Conservation (phyloP, 1,284 basidiomycete genomes). For the Polyporus tsugae region DNA sequence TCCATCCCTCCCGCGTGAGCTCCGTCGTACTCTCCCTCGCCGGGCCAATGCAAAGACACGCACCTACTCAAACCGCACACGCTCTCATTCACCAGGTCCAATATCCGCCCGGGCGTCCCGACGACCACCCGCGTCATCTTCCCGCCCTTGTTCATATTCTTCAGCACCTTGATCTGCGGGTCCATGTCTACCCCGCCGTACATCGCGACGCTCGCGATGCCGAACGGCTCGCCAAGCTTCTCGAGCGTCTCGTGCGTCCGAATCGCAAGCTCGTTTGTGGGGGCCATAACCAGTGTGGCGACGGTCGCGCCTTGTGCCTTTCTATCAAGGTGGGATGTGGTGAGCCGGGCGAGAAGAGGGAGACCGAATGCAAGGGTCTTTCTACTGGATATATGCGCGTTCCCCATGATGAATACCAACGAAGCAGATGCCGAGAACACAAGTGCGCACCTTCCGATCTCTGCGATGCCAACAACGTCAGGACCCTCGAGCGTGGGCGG, state of each 20-base stretch:
- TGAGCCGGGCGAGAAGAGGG: slow-evolving; percentile 81
- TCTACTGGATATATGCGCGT: slow-evolving; percentile 60
- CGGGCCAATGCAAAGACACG: slow-evolving; percentile 37
- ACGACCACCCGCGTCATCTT: slow-evolving; percentile 83
- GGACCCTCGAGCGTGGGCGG: slow-evolving; percentile 84
- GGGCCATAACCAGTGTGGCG: slow-evolving; percentile 88
- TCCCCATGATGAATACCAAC: neutral
- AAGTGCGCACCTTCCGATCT: slow-evolving; percentile 84
- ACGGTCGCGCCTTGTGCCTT: slow-evolving; percentile 54
- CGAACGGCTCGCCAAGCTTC: slow-evolving; percentile 80
- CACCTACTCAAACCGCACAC: slow-evolving; percentile 82
- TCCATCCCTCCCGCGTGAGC: slow-evolving; percentile 50
- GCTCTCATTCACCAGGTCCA: slow-evolving; percentile 90
- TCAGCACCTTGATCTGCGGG: slow-evolving; percentile 75
- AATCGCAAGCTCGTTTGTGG: slow-evolving; percentile 94
- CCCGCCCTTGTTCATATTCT: slow-evolving; percentile 54
- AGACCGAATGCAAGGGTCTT: slow-evolving; percentile 98
- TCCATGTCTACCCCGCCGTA: slow-evolving; percentile 94
- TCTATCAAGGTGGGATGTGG: slow-evolving; percentile 48
- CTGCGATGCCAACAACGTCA: slow-evolving; percentile 96
- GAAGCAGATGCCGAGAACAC: neutral
- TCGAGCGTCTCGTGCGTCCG: slow-evolving; percentile 92
- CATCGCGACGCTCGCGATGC: slow-evolving; percentile 84
- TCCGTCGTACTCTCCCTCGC: neutral
- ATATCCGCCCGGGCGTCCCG: slow-evolving; percentile 93